Evolutionary conservation across 352 stramenopile genomes (phyloP), one percentile per base, ranked within the genome.

Genomic region (Poterioochromonas sp.): DNA sequence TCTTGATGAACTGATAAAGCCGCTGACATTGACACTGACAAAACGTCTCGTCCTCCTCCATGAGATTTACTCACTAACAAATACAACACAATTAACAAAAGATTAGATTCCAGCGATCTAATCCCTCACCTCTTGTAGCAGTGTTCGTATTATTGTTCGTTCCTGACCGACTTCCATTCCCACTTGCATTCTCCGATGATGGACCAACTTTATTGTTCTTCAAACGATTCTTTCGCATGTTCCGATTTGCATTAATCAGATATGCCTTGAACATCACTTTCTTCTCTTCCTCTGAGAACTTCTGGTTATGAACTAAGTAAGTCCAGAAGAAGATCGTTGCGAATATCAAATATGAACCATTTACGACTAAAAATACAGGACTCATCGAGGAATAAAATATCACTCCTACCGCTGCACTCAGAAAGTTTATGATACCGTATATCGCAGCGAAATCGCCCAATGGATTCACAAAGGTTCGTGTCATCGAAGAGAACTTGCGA

Each of bases 81-180:
- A 58, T 58, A 58, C 47, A 58, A 58, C 47, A 58, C 47, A 58
- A 58, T 58, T 58, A 58, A 58, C 47, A 58, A 58, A 58, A 58
- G 47, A 58, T 58, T 58, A 58, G 47, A 58, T 58, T 58, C 47
- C 47, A 58, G 47, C 47, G 47, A 58, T 58, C 47, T 58, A 58
- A 58, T 58, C 47, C 47, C 47, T 58, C 47, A 58, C 47, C 47
- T 58, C 47, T 58, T 58, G 47, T 58, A 58, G 47, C 47, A 58
- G 47, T 58, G 47, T 58, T 58, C 47, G 47, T 58, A 58, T 58
- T 58, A 58, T 58, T 58, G 47, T 58, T 58, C 47, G 47, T 58
- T 58, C 47, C 47, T 58, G 47, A 58, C 47, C 47, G 47, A 58
- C 47, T 58, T 58, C 47, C 47, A 58, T 58, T 58, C 47, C 47